A percentile compares a stretch with the other conserved stretches of the same genome.
Evolutionary conservation across 805 yeast species (phyloP).

Genomic region (Crinitomyces ghanaensis): DNA sequence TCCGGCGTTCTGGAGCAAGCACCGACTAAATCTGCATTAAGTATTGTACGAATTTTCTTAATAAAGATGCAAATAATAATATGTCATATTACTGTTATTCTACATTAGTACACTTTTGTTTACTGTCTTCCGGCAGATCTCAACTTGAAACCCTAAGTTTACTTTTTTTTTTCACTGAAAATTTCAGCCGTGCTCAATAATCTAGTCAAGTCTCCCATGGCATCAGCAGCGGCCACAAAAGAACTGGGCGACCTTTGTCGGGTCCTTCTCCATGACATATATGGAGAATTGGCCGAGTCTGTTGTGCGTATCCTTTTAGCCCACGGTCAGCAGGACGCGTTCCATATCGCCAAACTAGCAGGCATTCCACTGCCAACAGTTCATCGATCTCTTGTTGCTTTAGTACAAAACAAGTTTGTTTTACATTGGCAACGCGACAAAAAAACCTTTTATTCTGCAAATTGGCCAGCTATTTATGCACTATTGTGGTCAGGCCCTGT

Average conservation of each 20-base stretch:
- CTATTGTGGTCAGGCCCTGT: conserved; percentile 72
- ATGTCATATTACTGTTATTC: background rate
- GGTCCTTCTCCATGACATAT: conserved; percentile 23
- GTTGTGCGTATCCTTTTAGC: conserved; percentile 51
- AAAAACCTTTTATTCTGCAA: conserved; percentile 38
- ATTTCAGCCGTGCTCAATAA: too few relatives aligned
- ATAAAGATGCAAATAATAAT: background rate
- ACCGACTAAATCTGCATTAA: conserved; percentile 17
- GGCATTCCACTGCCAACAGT: conserved; percentile 39
- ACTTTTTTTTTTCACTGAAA: too few relatives aligned
- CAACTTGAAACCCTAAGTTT: background rate
- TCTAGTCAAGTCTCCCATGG: too few relatives aligned
- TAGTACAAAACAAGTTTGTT: conserved; percentile 71
- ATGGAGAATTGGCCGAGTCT: conserved; percentile 66
- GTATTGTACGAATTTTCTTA: too few relatives aligned
- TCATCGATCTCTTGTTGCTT: conserved; percentile 56
- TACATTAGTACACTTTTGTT: background rate
- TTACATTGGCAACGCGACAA: conserved; percentile 44
- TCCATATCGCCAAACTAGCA: conserved; percentile 40
- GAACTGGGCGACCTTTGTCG: conserved; percentile 19
- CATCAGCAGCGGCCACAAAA: conserved; percentile 14
- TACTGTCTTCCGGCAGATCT: background rate
- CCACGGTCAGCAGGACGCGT: conserved; percentile 52
- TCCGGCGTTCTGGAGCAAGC: conserved; percentile 29
- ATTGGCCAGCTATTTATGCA: conserved; percentile 51